phyloP scores from a whole-genome alignment of 805 yeast genomes.

The Hanseniaspora thailandica region DNA sequence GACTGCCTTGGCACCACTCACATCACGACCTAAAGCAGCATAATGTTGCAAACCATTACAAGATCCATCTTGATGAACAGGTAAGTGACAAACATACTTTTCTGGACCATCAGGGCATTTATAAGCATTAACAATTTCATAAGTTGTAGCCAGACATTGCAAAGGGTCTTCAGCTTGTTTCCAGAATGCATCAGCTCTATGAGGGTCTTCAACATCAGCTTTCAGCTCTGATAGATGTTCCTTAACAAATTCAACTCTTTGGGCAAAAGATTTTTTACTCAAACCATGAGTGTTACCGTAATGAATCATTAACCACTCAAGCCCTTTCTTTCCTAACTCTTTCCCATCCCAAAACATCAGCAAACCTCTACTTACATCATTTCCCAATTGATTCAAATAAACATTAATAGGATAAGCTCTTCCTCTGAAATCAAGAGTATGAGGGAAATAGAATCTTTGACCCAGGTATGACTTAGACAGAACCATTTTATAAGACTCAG shows the following conservation, averaged over 20 bases:
- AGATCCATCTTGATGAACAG: slow-evolving; percentile 79
- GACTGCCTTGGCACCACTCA: slow-evolving; percentile 72
- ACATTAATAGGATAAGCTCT: slow-evolving; percentile 76
- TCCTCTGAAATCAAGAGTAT: slow-evolving; percentile 71
- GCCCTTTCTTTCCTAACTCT: slow-evolving; percentile 50
- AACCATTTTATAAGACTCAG: slow-evolving; percentile 82
- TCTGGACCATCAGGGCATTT: slow-evolving; percentile 48
- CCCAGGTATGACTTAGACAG: slow-evolving; percentile 88
- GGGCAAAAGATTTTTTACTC: slow-evolving; percentile 58
- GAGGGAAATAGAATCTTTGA: slow-evolving; percentile 67
- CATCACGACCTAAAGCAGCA: slow-evolving; percentile 78
- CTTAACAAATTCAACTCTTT: slow-evolving; percentile 49
- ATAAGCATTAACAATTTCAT: slow-evolving; percentile 52
- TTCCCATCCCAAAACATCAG: slow-evolving; percentile 69
- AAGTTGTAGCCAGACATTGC: slow-evolving; percentile 64
- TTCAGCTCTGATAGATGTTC: slow-evolving; percentile 43
- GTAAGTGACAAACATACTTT: slow-evolving; percentile 54
- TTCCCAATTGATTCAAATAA: slow-evolving; percentile 69
- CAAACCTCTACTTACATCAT: slow-evolving; percentile 63
- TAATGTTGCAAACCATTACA: slow-evolving; percentile 80
- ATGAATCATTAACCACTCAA: slow-evolving; percentile 67
- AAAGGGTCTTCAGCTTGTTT: slow-evolving; percentile 66
- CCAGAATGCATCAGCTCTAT: slow-evolving; percentile 54
- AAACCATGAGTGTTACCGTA: slow-evolving; percentile 61
- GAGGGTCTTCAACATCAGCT: slow-evolving; percentile 54